Evolutionary conservation across 2,329 filamentous ascomycete genomes (phyloP).

Genomic region (Claviceps citrina): DNA sequence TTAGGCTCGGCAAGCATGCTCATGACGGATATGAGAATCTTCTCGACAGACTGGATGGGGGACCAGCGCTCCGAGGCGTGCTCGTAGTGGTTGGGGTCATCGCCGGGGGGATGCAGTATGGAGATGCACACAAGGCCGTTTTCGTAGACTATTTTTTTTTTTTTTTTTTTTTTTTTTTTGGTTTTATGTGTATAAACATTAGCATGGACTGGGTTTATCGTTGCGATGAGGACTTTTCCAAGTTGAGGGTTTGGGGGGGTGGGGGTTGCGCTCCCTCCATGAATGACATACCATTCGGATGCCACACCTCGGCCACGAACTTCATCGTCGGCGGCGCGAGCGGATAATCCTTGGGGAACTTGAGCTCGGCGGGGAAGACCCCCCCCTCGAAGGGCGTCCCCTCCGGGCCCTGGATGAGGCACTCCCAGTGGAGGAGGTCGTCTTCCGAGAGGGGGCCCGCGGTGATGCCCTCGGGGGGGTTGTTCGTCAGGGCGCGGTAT

Average conservation of each 20-base stretch:
- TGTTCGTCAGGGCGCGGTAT: conserved; percentile 85
- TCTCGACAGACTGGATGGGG: conserved; percentile 92
- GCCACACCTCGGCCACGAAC: conserved; percentile 87
- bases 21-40: conserved; percentile 93
- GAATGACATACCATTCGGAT: conserved; percentile 63
- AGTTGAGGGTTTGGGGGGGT: too few relatives aligned
- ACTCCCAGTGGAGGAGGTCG: conserved; percentile 92
- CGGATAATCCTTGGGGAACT: conserved; percentile 94
- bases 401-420: conserved; percentile 85
- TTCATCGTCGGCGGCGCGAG: conserved; percentile 90
- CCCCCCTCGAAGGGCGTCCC: conserved; percentile 93
- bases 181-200: too few relatives aligned
- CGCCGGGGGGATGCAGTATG: conserved; percentile 91
- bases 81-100: conserved; percentile 97
- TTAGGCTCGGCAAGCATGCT: conserved; percentile 97
- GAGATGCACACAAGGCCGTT: conserved; percentile 92
- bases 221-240: too few relatives aligned
- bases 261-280: too few relatives aligned
- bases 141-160: conserved; percentile 53
- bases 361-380: conserved; percentile 86
- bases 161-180: background rate
- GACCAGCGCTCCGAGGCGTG: conserved; percentile 91
- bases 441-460: conserved; percentile 88
- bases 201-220: too few relatives aligned
- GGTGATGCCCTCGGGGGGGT: conserved; percentile 93